Evolutionary conservation across 192 early-diverging fungal genomes (phyloP), one percentile per base, ranked within the genome.

Genomic region (Lobosporangium transversale): DNA sequence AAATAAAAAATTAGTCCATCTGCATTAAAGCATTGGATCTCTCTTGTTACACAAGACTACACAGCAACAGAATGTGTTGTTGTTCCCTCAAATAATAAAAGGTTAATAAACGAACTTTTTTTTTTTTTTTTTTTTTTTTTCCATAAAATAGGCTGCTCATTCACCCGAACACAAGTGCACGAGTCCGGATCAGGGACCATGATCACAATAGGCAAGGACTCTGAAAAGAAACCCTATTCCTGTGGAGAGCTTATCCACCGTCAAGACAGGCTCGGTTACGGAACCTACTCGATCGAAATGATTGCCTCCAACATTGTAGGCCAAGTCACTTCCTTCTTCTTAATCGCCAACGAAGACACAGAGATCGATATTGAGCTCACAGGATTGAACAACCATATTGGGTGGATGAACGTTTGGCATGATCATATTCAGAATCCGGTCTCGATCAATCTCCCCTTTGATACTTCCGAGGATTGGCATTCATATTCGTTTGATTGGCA

Each of bases 361-460:
- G 73, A 76, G 36, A 76, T 76, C 12, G 73, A 76, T 43, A 40
- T 76, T 29, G 73, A 76, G 27, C 53, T 76, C n/a, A 76, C 71
- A 42, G 71, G 71, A 24, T 45, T 76, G 21, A 67, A 76, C 45
- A 62, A 33, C 42, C 20, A 5, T 9, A 42, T 76, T 27, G 71
- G 50, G 1, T 76, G 73, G 73, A 56, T 76, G 64, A 76, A 67
- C 32, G 23, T 76, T 26, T 76, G 73, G 73, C 58, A 66, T 24
- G 53, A 62, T 14, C 23, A 55, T 3, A 48, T 48, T 26, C 73
- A 76, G 43, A 67, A 66, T 44, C 73, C 73, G 3, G 53, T 67
- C 12, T 32, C 52, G 21, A 57, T 76, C 44, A 24, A 56, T 10
- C 23, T 76, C 23, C 44, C 51, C 3, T 76, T 76, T 52, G 59